Percentiles rank a stretch among this genome's conserved stretches.
phyloP scores from a whole-genome alignment of 1,284 basidiomycete genomes.

The Tilletia walkeri region DNA sequence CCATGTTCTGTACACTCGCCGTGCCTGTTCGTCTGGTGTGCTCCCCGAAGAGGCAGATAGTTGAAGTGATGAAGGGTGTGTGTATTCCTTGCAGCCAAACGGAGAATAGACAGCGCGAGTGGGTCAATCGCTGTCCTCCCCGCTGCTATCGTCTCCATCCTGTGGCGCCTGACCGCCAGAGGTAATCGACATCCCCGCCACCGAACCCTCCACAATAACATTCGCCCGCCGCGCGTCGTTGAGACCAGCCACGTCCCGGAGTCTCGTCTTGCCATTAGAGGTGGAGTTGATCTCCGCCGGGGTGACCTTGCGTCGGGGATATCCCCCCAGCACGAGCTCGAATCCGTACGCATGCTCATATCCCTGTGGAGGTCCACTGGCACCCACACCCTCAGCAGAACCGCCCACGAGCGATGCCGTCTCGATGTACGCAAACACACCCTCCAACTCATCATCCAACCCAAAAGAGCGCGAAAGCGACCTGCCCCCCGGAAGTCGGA shows the following conservation, averaged over 20 bases:
- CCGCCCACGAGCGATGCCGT: constrained; percentile 14
- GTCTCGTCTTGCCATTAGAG: neutral
- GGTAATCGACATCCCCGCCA: constrained; percentile 21
- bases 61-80: too few relatives aligned
- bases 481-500: constrained; percentile 44
- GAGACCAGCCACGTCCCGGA: constrained; percentile 34
- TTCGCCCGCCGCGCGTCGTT: constrained; percentile 33
- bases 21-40: too few relatives aligned
- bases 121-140: constrained; percentile 9
- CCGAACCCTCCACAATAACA: constrained; percentile 40
- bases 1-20: too few relatives aligned
- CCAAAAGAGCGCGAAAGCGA: constrained; percentile 35
- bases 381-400: too few relatives aligned
- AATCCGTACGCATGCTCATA: constrained; percentile 40
- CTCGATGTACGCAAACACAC: constrained; percentile 43
- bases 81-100: too few relatives aligned
- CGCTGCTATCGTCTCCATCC: neutral
- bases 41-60: too few relatives aligned
- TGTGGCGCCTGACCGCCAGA: neutral
- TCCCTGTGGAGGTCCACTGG: neutral
- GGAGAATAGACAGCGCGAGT: too few relatives aligned
- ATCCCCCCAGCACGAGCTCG: constrained; percentile 42
- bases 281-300: constrained; percentile 15
- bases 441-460: constrained; percentile 30
- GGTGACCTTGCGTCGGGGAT: constrained; percentile 35